Base-by-base conservation (phyloP, 163 green algal species). In the Volvox carteri region DNA sequence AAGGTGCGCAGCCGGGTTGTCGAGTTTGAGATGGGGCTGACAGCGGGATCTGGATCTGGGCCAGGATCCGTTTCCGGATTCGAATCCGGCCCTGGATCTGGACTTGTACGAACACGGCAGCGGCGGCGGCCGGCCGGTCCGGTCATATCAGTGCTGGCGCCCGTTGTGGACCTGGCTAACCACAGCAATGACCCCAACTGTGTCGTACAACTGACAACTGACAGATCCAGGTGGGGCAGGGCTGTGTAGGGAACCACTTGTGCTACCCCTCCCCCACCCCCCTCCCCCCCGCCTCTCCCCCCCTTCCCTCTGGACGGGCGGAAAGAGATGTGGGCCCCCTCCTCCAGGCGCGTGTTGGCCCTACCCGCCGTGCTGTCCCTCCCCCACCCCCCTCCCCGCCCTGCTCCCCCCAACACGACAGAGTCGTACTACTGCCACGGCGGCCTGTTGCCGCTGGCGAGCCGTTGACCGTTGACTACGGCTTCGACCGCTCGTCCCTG, bases 401-500 rank as follows among this genome's bases (percentile, higher is more conserved):
- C n/a, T n/a, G n/a, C n/a, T n/a, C n/a, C 62, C 28, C 62, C 9
- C n/a, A 11, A 2, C 72, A 1, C 42, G 8, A 1, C 54, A 89
- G 84, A 72, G 72, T 89, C 14, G 72, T 84, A 39, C 52, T 89
- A 3, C n/a, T 89, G 52, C 84, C 84, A 9, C 54, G 54, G 2
- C 72, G 72, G 21, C 72, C 84, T 33, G n/a, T 89, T 1, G 19
- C 28, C 1, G 52, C 70, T 21, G 84, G 84, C 19, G 84, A 89
- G 54, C 84, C 84, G 52, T 67, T 89, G 84, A 84, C 72, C 18
- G 54, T 89, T 76, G 84, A 89, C 84, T 89, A 89, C 52, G 84
- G 84, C 9, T 81, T 41, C 33, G 50, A 50, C 39, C 84, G 84
- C 25, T 84, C 72, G 12, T 78, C 52, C 18, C 18, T 89, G 54